Conservation (phyloP, 345 rosid genomes). For the Erucastrum elatum region DNA sequence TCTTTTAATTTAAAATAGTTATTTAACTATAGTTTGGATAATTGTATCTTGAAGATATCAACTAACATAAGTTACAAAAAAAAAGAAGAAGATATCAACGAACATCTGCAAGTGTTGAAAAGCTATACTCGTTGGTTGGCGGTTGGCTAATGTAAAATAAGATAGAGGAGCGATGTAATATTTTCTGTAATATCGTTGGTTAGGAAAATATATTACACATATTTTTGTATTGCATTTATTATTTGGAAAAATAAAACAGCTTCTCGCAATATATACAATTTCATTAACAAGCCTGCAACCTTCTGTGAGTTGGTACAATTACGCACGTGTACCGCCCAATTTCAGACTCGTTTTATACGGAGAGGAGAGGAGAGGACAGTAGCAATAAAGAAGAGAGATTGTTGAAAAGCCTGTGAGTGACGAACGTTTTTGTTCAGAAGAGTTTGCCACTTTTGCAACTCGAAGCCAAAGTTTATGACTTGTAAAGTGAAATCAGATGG, state of each 20-base stretch:
- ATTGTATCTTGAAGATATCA: not conserved
- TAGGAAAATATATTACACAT: not conserved
- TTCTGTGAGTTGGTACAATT: constrained; percentile 6
- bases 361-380: constrained; percentile 15
- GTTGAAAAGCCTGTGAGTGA: constrained; percentile 9
- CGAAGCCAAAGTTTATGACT: constrained; percentile 23
- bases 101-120: not conserved
- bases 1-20: too few relatives aligned
- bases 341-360: not conserved
- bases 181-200: too few relatives aligned
- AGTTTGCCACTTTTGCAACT: constrained; percentile 9
- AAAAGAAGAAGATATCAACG: not conserved
- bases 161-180: too few relatives aligned
- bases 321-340: constrained; percentile 6
- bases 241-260: not conserved
- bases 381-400: constrained; percentile 1
- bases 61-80: not conserved
- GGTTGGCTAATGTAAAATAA: too few relatives aligned
- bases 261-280: not conserved
- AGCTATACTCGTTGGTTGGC: not conserved
- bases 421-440: constrained; percentile 20
- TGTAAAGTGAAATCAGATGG: constrained; percentile 2
- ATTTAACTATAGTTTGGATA: not conserved
- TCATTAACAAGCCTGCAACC: constrained; percentile 2
- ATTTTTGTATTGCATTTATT: not conserved